Evolutionary conservation across 805 yeast species (phyloP).

Genomic region (Candida argentea): DNA sequence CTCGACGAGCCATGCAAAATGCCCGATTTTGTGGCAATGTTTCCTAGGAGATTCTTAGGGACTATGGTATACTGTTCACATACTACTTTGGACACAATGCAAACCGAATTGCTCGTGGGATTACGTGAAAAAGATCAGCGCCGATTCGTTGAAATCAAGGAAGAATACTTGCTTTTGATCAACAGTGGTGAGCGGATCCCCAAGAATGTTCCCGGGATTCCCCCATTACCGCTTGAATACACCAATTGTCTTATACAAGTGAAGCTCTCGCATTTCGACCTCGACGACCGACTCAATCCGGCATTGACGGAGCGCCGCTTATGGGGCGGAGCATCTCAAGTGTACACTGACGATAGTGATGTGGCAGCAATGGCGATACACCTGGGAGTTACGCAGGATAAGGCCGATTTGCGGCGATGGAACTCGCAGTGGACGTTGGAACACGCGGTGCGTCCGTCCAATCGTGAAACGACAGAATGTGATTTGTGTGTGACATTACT

Average conservation of each 20-base stretch:
- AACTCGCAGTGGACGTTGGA: conserved; percentile 17
- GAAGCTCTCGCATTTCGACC: conserved; percentile 34
- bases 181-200: conserved; percentile 5
- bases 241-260: conserved; percentile 44
- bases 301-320: conserved; percentile 33
- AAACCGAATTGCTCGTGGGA: conserved; percentile 17
- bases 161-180: no score
- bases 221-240: conserved; percentile 27
- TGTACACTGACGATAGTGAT: conserved; percentile 93
- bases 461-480: conserved; percentile 13
- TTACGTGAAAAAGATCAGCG: conserved; percentile 18
- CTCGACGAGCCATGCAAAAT: neutral
- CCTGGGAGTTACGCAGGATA: conserved; percentile 48
- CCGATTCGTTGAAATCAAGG: conserved; percentile 18
- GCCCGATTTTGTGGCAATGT: neutral
- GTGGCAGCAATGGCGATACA: conserved; percentile 66
- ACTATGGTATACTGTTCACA: conserved; percentile 44
- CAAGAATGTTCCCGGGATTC: conserved; percentile 24
- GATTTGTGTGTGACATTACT: conserved; percentile 51
- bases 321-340: conserved; percentile 78
- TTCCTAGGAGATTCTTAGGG: conserved; percentile 10
- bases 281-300: conserved; percentile 12
- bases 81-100: conserved; percentile 38
- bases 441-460: conserved; percentile 13
- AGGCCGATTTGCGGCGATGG: conserved; percentile 21